Evolutionary conservation across 306 rosid species (phyloP), one percentile per base, ranked within the genome.

Genomic region (Casuarina equisetifolia): DNA sequence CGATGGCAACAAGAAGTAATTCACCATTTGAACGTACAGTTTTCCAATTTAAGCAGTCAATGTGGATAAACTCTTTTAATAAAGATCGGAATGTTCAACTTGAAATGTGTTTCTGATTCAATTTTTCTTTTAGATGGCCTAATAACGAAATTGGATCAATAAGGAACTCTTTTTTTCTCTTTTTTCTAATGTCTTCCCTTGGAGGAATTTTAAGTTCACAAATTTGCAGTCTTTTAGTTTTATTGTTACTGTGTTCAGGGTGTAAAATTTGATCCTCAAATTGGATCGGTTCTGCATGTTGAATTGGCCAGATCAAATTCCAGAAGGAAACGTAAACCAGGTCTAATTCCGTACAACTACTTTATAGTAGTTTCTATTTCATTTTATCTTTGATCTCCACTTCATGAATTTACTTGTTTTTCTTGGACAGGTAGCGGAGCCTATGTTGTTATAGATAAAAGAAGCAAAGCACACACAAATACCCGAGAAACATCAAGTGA

Each of bases 271-370:
- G 98, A 95, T 79, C 98, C 97, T 71, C 98, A 95, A 88, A 45
- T 86, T 72, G 98, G 97, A 76, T 87, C 94, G 16, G 83, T 86
- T 77, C 82, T 95, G 80, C 97, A 92, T 76, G 84, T 95, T 51
- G 98, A 95, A 79, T 91, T 92, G 19, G 98, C 98, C 25, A 89
- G 97, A 83, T 90, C 98, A 74, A 95, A 95, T 83, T 95, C 98
- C 35, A 87, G 97, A 87, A 91, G 97, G 87, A 95, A 95, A 80
- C 93, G 91, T 36, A 92, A 89, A 79, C 92, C 94, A 84, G 98
- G 98, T 92, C 76, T 54, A 46, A 12, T 9, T 52, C 58, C 40
- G 3, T 17, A 20, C 46, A 66, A 50, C 51, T 75, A 45, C 16
- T 72, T 19, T 1, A 38, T 58, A 51, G n/a, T 51, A 12, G 66